phyloP scores from a whole-genome alignment of 345 rosid genomes.

The Moringa oleifera region DNA sequence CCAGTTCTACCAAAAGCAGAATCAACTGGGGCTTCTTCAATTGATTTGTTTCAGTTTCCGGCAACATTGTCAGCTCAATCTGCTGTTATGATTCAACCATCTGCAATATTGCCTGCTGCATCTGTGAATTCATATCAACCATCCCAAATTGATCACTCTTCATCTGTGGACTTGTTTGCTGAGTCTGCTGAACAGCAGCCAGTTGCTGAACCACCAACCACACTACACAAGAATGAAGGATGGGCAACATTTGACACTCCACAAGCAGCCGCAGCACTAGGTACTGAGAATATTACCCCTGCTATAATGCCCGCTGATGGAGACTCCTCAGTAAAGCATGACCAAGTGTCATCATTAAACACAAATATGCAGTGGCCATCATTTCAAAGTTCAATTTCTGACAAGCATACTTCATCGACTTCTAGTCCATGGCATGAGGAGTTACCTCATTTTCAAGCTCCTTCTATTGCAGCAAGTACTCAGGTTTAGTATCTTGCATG shows the following conservation, averaged over 20 bases:
- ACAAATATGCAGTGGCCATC: conserved; percentile 47
- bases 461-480: conserved; percentile 21
- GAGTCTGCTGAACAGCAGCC: conserved; percentile 40
- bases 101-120: conserved; percentile 24
- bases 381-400: conserved; percentile 33
- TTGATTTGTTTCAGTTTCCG: conserved; percentile 64
- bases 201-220: conserved; percentile 25
- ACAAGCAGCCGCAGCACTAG: conserved; percentile 34
- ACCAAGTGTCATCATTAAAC: conserved; percentile 33
- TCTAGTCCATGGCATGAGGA: conserved; percentile 48
- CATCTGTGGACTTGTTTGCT: conserved; percentile 48
- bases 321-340: conserved; percentile 32
- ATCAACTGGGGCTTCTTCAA: conserved; percentile 37
- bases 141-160: conserved; percentile 30
- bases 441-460: conserved; percentile 28
- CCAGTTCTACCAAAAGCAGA: conserved; percentile 29
- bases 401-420: conserved; percentile 29
- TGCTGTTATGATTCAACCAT: conserved; percentile 30
- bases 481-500: conserved; percentile 38
- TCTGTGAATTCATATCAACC: conserved; percentile 35
- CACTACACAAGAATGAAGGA: conserved; percentile 56
- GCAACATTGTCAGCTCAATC: conserved; percentile 37
- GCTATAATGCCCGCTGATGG: conserved; percentile 24
- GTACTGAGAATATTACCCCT: conserved; percentile 23
- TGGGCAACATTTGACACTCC: conserved; percentile 91